phyloP scores from a whole-genome alignment of 2,329 filamentous ascomycete species.

The Trichoderma simmonsii region DNA sequence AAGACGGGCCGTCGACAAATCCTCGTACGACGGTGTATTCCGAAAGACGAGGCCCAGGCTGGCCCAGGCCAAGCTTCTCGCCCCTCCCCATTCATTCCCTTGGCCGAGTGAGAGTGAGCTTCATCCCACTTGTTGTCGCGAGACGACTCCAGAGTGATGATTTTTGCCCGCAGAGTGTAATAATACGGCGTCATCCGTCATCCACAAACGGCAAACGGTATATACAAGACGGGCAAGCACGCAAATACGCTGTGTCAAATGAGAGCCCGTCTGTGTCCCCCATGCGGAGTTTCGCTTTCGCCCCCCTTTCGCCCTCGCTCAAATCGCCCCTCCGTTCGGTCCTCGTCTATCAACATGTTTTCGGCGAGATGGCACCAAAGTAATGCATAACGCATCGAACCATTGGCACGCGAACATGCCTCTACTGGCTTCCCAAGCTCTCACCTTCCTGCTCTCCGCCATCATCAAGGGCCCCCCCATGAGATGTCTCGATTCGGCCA shows the following conservation, averaged over 20 bases:
- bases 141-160: neutral
- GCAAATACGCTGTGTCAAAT: neutral
- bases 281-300: neutral
- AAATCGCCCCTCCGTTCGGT: neutral
- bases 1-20: neutral
- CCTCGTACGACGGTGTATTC: slow-evolving; percentile 5
- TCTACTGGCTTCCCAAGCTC: neutral
- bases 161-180: neutral
- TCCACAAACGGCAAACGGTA: neutral
- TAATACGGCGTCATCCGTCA: neutral
- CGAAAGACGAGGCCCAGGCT: neutral
- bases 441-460: neutral
- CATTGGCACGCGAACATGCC: neutral
- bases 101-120: neutral
- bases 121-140: neutral
- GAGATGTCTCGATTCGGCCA: slow-evolving; percentile 6
- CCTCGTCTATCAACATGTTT: slow-evolving; percentile 9
- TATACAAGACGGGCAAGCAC: neutral
- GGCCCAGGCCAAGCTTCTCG: neutral
- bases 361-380: slow-evolving; percentile 10
- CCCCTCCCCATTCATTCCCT: neutral
- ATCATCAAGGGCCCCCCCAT: neutral
- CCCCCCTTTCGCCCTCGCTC: neutral
- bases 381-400: neutral
- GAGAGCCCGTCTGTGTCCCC: neutral